A percentile compares a stretch with the other conserved stretches of the same genome.
Conservation (phyloP, 2,329 filamentous ascomycete genomes). For the Aureobasidium pullulans region DNA sequence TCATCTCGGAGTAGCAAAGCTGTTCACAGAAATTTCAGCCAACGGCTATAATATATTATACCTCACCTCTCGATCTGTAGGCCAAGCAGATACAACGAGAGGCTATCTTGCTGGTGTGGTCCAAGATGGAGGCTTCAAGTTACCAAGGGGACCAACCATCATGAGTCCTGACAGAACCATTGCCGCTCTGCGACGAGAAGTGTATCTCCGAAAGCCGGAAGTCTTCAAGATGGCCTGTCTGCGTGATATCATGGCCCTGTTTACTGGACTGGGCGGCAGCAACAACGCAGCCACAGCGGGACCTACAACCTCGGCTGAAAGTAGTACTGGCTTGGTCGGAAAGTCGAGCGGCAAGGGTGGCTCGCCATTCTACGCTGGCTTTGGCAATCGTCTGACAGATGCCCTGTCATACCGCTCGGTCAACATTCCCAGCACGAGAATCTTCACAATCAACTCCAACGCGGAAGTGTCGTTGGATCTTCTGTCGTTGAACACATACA, state of each 20-base stretch:
- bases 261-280: slow-evolving; percentile 39
- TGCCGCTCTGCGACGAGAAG: slow-evolving; percentile 81
- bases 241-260: slow-evolving; percentile 85
- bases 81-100: slow-evolving; percentile 83
- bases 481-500: slow-evolving; percentile 85
- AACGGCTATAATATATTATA: slow-evolving; percentile 99
- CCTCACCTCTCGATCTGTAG: slow-evolving; percentile 86
- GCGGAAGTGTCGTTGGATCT: slow-evolving; percentile 90
- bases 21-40: slow-evolving; percentile 89
- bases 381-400: slow-evolving; percentile 93
- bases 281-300: slow-evolving; percentile 18
- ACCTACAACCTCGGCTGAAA: slow-evolving; percentile 7
- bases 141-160: slow-evolving; percentile 89
- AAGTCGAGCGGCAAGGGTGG: slow-evolving; percentile 21
- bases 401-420: slow-evolving; percentile 93
- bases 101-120: slow-evolving; percentile 82
- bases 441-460: slow-evolving; percentile 98
- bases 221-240: slow-evolving; percentile 99
- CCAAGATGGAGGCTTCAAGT: slow-evolving; percentile 74
- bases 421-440: slow-evolving; percentile 86
- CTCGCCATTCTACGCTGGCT: slow-evolving; percentile 89
- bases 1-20: slow-evolving; percentile 88
- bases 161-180: slow-evolving; percentile 92
- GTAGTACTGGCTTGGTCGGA: not conserved
- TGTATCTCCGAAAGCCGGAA: slow-evolving; percentile 93